Evolutionary conservation across 768 basidiomycete species (phyloP).

Genomic region (Tubosaeta brunneosetosa): DNA sequence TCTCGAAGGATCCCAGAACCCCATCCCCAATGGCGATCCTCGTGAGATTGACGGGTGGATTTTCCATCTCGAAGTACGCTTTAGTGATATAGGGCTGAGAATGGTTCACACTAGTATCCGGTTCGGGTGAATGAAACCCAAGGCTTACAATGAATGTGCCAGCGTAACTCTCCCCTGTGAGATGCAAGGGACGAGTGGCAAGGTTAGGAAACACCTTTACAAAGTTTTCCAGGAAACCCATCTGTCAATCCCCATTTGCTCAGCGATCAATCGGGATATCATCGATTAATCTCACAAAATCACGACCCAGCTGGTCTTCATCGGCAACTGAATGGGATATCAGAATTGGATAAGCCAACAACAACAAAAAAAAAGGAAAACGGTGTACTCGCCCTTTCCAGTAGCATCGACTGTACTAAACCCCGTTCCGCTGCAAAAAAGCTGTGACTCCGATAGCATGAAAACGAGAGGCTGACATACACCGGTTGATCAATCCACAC

Average conservation of each 20-base stretch:
- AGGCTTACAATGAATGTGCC: constrained; percentile 63
- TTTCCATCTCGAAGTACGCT: constrained; percentile 56
- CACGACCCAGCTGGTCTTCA: constrained; percentile 61
- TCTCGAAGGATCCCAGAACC: constrained; percentile 44
- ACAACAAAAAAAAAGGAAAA: not conserved
- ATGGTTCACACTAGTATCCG: not conserved
- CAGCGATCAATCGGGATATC: not conserved
- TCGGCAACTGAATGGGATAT: constrained; percentile 39
- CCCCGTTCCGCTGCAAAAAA: constrained; percentile 46
- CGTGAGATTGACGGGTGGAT: constrained; percentile 63
- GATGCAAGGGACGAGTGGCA: constrained; percentile 59
- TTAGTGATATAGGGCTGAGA: constrained; percentile 70
- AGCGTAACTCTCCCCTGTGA: constrained; percentile 74
- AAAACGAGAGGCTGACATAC: constrained; percentile 19
- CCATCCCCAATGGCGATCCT: constrained; percentile 74
- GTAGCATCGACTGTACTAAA: constrained; percentile 58
- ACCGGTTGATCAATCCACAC: constrained; percentile 77
- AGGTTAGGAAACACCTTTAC: constrained; percentile 73
- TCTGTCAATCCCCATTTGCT: constrained; percentile 33
- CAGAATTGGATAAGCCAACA: not conserved
- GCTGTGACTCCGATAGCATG: constrained; percentile 2
- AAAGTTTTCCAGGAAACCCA: constrained; percentile 67
- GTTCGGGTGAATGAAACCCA: not conserved
- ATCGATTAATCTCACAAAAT: constrained; percentile 36
- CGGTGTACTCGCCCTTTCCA: constrained; percentile 49